Percentiles rank a stretch among this genome's conserved stretches.
These are phyloP conservation scores for Trichoderma sp. DNA, from an alignment of 2,329 filamentous ascomycete genomes.

Conservation along the genomic window DNA sequence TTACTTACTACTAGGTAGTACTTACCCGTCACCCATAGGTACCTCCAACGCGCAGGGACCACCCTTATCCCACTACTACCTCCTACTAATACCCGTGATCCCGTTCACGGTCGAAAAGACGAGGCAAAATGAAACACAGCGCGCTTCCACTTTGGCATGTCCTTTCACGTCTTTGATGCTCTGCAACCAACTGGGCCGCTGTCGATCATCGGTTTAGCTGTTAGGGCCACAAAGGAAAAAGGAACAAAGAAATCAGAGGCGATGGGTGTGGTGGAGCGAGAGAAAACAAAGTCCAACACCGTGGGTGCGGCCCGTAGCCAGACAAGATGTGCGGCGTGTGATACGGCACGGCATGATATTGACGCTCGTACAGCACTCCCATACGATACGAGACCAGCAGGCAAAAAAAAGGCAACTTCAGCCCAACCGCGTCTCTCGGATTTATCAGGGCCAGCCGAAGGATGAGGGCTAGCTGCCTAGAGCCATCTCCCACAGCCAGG, in stretches of 20 bases:
- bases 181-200: not conserved
- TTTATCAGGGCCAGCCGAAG: not conserved
- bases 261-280: not conserved
- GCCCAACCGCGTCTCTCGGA: not conserved
- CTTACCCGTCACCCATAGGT: not conserved
- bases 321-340: not conserved
- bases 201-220: slow-evolving; percentile 2
- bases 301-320: not conserved
- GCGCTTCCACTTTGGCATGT: not conserved
- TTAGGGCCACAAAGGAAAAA: slow-evolving; percentile 11
- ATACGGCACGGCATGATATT: slow-evolving; percentile 11
- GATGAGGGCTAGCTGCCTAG: not conserved
- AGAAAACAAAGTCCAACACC: not conserved
- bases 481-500: not conserved
- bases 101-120: not conserved
- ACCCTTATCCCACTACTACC: not conserved
- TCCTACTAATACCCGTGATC: not conserved
- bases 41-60: not conserved
- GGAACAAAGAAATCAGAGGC: not conserved
- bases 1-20: too few relatives aligned
- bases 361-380: not conserved
- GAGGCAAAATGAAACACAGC: not conserved
- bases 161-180: not conserved
- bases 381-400: not conserved
- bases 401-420: not conserved